Evolutionary conservation across 2,329 filamentous ascomycete species (phyloP), one percentile per base, ranked within the genome.

Genomic region (Talaromyces sp.): DNA sequence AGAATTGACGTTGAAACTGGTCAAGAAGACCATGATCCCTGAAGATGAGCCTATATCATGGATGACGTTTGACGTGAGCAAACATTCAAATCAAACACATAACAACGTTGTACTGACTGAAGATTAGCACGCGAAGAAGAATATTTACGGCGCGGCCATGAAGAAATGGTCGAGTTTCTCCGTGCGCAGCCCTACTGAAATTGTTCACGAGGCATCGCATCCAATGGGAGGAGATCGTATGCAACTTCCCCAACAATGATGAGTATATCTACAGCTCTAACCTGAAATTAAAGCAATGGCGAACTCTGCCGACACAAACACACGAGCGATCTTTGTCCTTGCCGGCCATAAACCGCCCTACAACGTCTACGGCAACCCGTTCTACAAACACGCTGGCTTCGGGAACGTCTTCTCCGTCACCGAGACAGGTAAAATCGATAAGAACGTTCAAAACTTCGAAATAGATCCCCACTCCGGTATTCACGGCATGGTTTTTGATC

Each of bases 131-230:
- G 78, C 82, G 61, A 89, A 87, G 69, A 93, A 91, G 36, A 88
- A 89, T 71, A 87, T 96, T 61, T 96, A 96, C 73, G 91, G 91
- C 67, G 87, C 91, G 3, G 89, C 89, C 61, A 94, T 94, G 89
- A 96, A 96, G 80, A 93, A 91, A 72, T 96, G 90, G 89, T 87
- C 87, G 52, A 91, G 88, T 71, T 93, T 89, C 73, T 79, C 85
- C 46, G 88, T 95, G 67, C 83, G 86, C 66, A 87, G 83, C 64
- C 88, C 90, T 2, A 86, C 84, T 1, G 84, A 90, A 52, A 94
- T 96, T 63, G 76, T 84, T 48, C 90, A 94, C 65, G 82, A 88
- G 71, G 80, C 80, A 45, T 90, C 90, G 13, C 85, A 91, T 72
- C 81, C 88, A 2, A 87, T 96, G 72, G 85, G 84, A 45, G 87